Base-by-base conservation (phyloP, 495 filamentous ascomycete species). In the Xylaria telfairii region DNA sequence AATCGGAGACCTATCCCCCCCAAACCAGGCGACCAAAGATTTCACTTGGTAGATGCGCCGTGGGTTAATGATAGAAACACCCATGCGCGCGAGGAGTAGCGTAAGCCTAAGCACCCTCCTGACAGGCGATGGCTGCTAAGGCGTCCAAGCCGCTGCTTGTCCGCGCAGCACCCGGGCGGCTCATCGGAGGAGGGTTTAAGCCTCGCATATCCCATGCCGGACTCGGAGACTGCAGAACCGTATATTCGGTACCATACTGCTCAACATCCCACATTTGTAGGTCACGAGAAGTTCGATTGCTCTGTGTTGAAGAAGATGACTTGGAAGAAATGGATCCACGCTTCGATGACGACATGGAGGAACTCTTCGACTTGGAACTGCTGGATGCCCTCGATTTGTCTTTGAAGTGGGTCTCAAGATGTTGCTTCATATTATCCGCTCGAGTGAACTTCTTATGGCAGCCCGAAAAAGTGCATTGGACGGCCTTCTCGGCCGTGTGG, bases 401-500 rank as follows among this genome's bases (percentile, higher is more conserved):
- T 75, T 87, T 90, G 79, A 84, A 90, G 79, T 98, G 95, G 0
- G 96, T 98, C 60, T 95, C 89, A 64, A 93, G 90, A 76, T 98
- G 95, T 75, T 98, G 95, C 85, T 97, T 97, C 93, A 98, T 98
- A 82, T 98, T 98, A 82, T 98, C 95, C 76, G 96, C 94, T 54
- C 95, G 90, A 6, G 96, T 97, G 77, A 98, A 98, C 59, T 93
- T 93, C 81, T 97, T 97, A 79, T 91, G 88, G 84, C 95, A 98
- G 42, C 83, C 85, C 5, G 77, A 63, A 68, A 91, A 93, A 0
- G 92, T 91, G 81, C 95, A 98, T 60, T 90, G 87, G 24, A 97
- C 94, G 56, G 91, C 93, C 82, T 98, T 98, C 83, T 97, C 94
- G 28, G 93, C 95, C 0, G 95, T 97, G 81, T 98, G 95, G 77